These are phyloP conservation scores for Cytospora leucostoma DNA, from an alignment of 2,329 filamentous ascomycete genomes.

Conservation along the genomic window DNA sequence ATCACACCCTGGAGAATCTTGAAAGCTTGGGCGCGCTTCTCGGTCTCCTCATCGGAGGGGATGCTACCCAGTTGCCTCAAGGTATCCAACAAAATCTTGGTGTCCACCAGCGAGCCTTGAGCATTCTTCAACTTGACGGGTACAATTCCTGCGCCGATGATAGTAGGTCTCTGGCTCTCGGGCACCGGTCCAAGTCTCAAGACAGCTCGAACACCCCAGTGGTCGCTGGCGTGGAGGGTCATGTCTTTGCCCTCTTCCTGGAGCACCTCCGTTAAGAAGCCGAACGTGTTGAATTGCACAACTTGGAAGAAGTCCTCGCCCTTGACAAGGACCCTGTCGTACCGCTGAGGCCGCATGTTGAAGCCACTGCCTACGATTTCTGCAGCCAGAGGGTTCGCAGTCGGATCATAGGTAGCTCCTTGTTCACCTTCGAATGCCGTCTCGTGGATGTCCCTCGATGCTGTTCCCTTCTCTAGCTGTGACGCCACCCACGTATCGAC, in stretches of 20 bases:
- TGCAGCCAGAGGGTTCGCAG: slow-evolving; percentile 56
- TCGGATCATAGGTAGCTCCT: slow-evolving; percentile 66
- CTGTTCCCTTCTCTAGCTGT: slow-evolving; percentile 46
- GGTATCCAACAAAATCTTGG: slow-evolving; percentile 41
- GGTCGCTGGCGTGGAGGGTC: slow-evolving; percentile 50
- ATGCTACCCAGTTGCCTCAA: slow-evolving; percentile 45
- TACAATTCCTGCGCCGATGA: slow-evolving; percentile 33
- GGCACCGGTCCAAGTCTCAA: slow-evolving; percentile 35
- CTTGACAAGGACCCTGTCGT: slow-evolving; percentile 63
- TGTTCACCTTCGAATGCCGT: slow-evolving; percentile 59
- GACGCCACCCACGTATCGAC: slow-evolving; percentile 55
- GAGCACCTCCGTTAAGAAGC: slow-evolving; percentile 40
- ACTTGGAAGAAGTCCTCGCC: slow-evolving; percentile 43
- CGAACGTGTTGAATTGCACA: slow-evolving; percentile 59
- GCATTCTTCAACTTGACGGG: slow-evolving; percentile 40
- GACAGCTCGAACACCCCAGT: slow-evolving; percentile 58
- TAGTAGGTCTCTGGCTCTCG: slow-evolving; percentile 23
- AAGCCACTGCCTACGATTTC: slow-evolving; percentile 48
- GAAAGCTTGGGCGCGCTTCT: slow-evolving; percentile 47
- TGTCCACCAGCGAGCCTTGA: slow-evolving; percentile 36
- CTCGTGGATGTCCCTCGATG: slow-evolving; percentile 38
- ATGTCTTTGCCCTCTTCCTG: slow-evolving; percentile 24
- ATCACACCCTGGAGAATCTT: slow-evolving; percentile 46
- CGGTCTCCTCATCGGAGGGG: slow-evolving; percentile 48
- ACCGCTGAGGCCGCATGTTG: slow-evolving; percentile 62